phyloP scores from a whole-genome alignment of 306 rosid species.

The Cajanus cajan region DNA sequence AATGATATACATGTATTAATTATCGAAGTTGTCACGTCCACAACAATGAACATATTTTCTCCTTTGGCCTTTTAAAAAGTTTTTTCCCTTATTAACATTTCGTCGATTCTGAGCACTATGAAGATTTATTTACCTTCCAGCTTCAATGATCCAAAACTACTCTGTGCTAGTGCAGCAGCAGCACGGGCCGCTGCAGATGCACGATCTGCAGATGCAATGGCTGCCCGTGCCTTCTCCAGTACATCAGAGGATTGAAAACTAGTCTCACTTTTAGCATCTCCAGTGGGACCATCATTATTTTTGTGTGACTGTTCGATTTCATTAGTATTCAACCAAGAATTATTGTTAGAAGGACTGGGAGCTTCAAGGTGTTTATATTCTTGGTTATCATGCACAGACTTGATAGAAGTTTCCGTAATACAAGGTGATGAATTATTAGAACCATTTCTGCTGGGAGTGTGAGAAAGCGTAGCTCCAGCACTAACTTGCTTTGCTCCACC shows the following conservation, averaged over 20 bases:
- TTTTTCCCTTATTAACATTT: not conserved
- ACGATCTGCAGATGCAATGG: constrained; percentile 86
- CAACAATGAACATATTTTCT: not conserved
- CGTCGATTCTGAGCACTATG: constrained; percentile 32
- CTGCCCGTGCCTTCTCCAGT: constrained; percentile 78
- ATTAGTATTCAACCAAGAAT: constrained; percentile 19
- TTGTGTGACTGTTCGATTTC: constrained; percentile 62
- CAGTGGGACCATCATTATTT: constrained; percentile 27
- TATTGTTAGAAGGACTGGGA: constrained; percentile 42
- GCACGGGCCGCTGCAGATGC: constrained; percentile 86
- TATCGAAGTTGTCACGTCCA: constrained; percentile 6
- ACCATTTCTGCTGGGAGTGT: constrained; percentile 39
- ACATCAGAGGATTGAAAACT: constrained; percentile 53
- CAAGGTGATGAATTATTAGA: constrained; percentile 39
- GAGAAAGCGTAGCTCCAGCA: constrained; percentile 46
- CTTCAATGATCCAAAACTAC: constrained; percentile 47
- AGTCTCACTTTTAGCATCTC: constrained; percentile 44
- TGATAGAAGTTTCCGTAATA: constrained; percentile 30
- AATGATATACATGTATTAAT: constrained; percentile 23
- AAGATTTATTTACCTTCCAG: constrained; percentile 50
- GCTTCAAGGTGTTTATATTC: constrained; percentile 43
- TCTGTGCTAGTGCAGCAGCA: constrained; percentile 69
- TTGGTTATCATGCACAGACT: constrained; percentile 36
- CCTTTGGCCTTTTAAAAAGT: too few relatives aligned
- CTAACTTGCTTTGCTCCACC: constrained; percentile 68